Conservation (phyloP, 2,329 filamentous ascomycete genomes). For the Colletotrichum godetiae region DNA sequence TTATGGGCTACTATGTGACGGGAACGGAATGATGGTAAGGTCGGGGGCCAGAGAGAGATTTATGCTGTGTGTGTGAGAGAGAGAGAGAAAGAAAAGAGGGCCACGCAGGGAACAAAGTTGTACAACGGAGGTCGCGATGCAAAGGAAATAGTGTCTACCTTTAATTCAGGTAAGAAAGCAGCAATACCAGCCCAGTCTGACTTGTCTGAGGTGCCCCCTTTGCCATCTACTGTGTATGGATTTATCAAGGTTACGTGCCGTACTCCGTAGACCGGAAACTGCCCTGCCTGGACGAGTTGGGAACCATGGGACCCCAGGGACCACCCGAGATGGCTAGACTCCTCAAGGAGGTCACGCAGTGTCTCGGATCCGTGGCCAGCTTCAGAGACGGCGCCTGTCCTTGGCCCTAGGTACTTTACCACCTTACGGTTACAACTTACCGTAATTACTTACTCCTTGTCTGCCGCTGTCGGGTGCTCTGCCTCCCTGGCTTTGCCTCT, state of each 20-base stretch:
- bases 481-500: neutral
- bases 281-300: slow-evolving; percentile 1
- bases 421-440: too few species aligned
- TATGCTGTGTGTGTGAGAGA: neutral
- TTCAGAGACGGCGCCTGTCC: slow-evolving; percentile 25
- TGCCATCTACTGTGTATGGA: too few species aligned
- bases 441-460: too few species aligned
- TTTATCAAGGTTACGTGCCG: slow-evolving; percentile 31
- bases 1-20: neutral
- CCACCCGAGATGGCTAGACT: neutral
- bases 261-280: slow-evolving; percentile 8
- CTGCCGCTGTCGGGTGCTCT: neutral
- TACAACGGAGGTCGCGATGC: neutral
- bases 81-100: neutral
- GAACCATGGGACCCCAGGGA: neutral
- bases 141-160: neutral
- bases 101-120: neutral
- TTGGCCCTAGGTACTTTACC: slow-evolving; percentile 16
- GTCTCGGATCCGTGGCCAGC: slow-evolving; percentile 35
- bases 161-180: neutral
- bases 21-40: neutral
- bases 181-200: neutral
- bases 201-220: neutral
- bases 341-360: slow-evolving; percentile 31
- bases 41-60: neutral